phyloP scores from a whole-genome alignment of 306 rosid genomes.

The Corylus heterophylla region DNA sequence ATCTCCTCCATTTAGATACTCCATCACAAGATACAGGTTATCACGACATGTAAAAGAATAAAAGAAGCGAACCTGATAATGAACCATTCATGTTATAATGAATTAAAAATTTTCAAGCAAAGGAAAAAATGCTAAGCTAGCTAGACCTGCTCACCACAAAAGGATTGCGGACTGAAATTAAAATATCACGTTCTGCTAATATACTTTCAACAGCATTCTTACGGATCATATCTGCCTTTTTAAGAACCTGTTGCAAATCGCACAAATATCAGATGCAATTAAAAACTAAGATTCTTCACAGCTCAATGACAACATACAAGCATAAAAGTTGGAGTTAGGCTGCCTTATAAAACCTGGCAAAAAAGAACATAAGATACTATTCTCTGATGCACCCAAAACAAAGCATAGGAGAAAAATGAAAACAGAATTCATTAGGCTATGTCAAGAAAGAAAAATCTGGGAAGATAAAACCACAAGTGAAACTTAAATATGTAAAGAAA shows the following conservation, averaged over 20 bases:
- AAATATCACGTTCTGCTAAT: conserved; percentile 95
- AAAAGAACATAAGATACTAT: background rate
- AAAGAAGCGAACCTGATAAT: conserved; percentile 93
- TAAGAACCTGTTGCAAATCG: conserved; percentile 69
- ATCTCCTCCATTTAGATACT: conserved; percentile 98
- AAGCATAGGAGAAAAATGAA: background rate
- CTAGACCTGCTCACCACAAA: conserved; percentile 92
- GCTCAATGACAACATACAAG: conserved; percentile 9
- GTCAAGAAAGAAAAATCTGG: background rate
- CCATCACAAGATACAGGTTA: conserved; percentile 97
- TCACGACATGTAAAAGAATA: conserved; percentile 97
- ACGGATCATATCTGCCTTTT: conserved; percentile 98
- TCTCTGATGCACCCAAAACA: background rate
- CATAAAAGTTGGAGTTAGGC: background rate
- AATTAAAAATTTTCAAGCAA: conserved; percentile 20
- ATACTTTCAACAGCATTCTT: conserved; percentile 99
- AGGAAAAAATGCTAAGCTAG: conserved; percentile 30
- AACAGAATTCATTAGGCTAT: background rate
- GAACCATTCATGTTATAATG: conserved; percentile 31
- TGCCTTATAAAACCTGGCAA: background rate
- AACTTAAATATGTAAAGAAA: background rate
- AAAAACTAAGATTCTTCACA: background rate
- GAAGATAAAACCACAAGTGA: background rate
- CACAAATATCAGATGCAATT: background rate
- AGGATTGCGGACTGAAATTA: conserved; percentile 98